These are phyloP conservation scores for Microsporum canis DNA, from an alignment of 2,329 filamentous ascomycete species.

Conservation along the genomic window DNA sequence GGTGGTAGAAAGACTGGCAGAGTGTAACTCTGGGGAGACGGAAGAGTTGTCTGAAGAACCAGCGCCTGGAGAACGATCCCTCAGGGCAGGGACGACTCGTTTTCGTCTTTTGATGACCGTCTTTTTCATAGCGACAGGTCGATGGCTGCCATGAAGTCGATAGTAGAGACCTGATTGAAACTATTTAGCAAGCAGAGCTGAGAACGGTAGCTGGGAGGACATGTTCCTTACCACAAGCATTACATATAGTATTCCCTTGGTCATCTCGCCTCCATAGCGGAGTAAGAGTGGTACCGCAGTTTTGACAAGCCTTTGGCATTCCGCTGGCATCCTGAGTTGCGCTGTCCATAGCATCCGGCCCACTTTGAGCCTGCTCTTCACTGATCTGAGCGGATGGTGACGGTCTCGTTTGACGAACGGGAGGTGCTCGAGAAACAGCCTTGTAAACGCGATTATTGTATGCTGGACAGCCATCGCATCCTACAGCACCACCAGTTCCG, in stretches of 20 bases:
- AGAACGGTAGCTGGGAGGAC: slow-evolving; percentile 2
- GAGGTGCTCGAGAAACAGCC: slow-evolving; percentile 47
- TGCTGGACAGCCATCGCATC: slow-evolving; percentile 88
- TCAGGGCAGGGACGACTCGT: slow-evolving; percentile 72
- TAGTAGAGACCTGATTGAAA: slow-evolving; percentile 66
- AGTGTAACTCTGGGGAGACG: slow-evolving; percentile 31
- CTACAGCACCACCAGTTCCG: slow-evolving; percentile 87
- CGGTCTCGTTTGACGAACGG: slow-evolving; percentile 23
- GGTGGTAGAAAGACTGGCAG: slow-evolving; percentile 21
- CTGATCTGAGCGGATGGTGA: slow-evolving; percentile 19
- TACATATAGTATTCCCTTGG: slow-evolving; percentile 92
- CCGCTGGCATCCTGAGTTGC: slow-evolving; percentile 21
- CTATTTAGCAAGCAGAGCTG: slow-evolving; percentile 1
- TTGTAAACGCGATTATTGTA: slow-evolving; percentile 96
- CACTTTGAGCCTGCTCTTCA: slow-evolving; percentile 14
- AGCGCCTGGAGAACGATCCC: slow-evolving; percentile 36
- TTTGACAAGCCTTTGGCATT: slow-evolving; percentile 84
- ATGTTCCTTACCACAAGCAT: slow-evolving; percentile 72
- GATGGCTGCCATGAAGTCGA: slow-evolving; percentile 86
- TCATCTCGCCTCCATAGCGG: slow-evolving; percentile 93
- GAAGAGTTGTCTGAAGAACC: slow-evolving; percentile 35
- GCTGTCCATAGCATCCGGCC: slow-evolving; percentile 19
- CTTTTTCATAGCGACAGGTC: slow-evolving; percentile 98
- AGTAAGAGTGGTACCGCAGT: slow-evolving; percentile 92
- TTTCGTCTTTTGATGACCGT: slow-evolving; percentile 92